phyloP scores from a whole-genome alignment of 2,329 filamentous ascomycete species.

The Leptographium lundbergii region DNA sequence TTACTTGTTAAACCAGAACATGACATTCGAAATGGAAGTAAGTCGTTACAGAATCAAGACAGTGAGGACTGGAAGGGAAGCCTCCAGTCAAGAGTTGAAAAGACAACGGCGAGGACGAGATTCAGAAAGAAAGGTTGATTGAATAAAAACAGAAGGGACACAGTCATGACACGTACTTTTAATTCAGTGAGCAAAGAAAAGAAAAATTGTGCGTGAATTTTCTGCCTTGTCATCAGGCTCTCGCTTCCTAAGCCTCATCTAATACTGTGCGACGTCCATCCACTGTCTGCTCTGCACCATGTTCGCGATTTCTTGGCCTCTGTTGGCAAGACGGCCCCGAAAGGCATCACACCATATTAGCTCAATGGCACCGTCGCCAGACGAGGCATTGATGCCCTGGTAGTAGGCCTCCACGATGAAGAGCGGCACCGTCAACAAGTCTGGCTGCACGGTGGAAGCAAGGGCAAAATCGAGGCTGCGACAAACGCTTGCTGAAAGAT shows the following conservation, averaged over 20 bases:
- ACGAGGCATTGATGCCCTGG: slow-evolving; percentile 22
- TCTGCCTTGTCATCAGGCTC: not conserved
- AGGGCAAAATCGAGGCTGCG: slow-evolving; percentile 36
- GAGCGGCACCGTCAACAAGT: slow-evolving; percentile 31
- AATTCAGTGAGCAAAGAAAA: not conserved
- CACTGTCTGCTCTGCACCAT: slow-evolving; percentile 26
- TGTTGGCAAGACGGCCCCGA: slow-evolving; percentile 23
- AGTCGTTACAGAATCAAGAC: not conserved
- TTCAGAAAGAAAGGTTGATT: not conserved
- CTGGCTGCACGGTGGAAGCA: slow-evolving; percentile 29
- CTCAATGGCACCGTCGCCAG: slow-evolving; percentile 30
- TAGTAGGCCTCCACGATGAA: slow-evolving; percentile 30
- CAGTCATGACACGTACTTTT: not conserved
- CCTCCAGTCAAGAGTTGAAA: too few relatives aligned
- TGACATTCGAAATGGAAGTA: not conserved
- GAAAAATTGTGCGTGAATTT: not conserved
- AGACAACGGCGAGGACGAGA: not conserved
- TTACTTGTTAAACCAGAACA: not conserved
- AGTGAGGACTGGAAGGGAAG: too few relatives aligned
- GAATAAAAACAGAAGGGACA: not conserved
- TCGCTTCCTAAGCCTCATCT: not conserved
- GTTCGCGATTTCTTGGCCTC: slow-evolving; percentile 28
- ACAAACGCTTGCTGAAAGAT: slow-evolving; percentile 36
- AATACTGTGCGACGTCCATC: slow-evolving; percentile 18
- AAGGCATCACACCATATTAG: slow-evolving; percentile 36